Base-by-base conservation (phyloP, 2,329 filamentous ascomycete species). In the Ophiocordyceps robertsii region DNA sequence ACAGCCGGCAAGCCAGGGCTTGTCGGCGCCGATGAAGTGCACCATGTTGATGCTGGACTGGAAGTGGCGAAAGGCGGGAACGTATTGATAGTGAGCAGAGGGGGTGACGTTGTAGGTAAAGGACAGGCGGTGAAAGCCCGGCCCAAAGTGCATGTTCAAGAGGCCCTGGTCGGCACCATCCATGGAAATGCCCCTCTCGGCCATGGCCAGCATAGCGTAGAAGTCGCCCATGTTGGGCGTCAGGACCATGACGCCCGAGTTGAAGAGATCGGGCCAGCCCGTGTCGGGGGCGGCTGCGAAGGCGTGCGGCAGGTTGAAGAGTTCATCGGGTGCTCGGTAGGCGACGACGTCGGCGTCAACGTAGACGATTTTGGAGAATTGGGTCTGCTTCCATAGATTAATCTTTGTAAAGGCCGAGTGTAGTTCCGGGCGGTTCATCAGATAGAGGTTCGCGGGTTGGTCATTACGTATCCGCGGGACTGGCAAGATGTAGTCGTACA, bases 21-120 rank as follows among this genome's bases (percentile, higher is more conserved):
- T 98, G 43, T 85, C 74, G 45, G 80, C 65, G 36, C 92, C 92
- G 54, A 98, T 96, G 62, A 95, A 98, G 65, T 98, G 92, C 24
- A 94, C 82, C 68, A 93, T 75, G 57, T 75, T 89, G 54, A 98
- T 94, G 52, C 78, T 84, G 39, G 83, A 84, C 63, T 93, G 85
- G 61, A 93, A 94, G 68, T 96, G 87, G 50, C 80, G 78, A 64
- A 94, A 98, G 41, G 92, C 92, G 12, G 92, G 92, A 43, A 95
- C 73, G 64, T 96, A 98, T 65, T 98, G 92, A 66, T 98, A 98
- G 60, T 95, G 88, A 21, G 84, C 89, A 48, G 86, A 95, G 1
- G 92, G 92, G 0, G 92, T 98, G 62, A 92, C 92, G 61, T 98
- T 98, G 70, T 96, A 98, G 40, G 81, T 82, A 64, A 98, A 98